Conservation (phyloP, 257 asterid genomes). For the Solanum sparsipilum region DNA sequence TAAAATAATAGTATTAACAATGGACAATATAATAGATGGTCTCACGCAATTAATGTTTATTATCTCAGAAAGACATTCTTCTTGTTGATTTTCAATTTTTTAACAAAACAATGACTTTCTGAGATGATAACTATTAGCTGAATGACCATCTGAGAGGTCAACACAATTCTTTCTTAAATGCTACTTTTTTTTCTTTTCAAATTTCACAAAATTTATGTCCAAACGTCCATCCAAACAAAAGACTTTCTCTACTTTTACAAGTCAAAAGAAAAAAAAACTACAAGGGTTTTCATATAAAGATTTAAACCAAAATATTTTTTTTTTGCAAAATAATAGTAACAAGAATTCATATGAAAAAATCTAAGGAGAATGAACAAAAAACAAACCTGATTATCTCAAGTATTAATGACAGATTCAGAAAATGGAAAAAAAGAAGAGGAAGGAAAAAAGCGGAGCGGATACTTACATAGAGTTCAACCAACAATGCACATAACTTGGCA, state of each 20-base stretch:
- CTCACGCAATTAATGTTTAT: background rate
- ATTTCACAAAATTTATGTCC: background rate
- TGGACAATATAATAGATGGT: background rate
- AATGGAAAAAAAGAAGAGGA: too few species aligned
- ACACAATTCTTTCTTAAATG: background rate
- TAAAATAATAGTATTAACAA: too few species aligned
- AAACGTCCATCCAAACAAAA: background rate
- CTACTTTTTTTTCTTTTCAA: background rate
- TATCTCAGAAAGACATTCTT: background rate
- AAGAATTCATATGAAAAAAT: background rate
- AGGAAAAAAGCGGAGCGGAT: too few species aligned
- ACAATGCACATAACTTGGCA: too few species aligned
- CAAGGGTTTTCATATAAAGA: background rate
- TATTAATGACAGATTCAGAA: background rate
- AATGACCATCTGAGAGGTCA: background rate
- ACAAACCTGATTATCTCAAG: background rate
- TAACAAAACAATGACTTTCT: too few species aligned
- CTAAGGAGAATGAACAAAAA: background rate
- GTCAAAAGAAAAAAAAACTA: background rate
- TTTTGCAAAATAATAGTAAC: too few species aligned
- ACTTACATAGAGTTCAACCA: too few species aligned
- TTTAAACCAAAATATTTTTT: too few species aligned
- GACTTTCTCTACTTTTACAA: background rate
- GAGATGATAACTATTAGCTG: too few species aligned
- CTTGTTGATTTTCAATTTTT: background rate